Conservation (phyloP, 106 monocot species). For the Posidonia australis region DNA sequence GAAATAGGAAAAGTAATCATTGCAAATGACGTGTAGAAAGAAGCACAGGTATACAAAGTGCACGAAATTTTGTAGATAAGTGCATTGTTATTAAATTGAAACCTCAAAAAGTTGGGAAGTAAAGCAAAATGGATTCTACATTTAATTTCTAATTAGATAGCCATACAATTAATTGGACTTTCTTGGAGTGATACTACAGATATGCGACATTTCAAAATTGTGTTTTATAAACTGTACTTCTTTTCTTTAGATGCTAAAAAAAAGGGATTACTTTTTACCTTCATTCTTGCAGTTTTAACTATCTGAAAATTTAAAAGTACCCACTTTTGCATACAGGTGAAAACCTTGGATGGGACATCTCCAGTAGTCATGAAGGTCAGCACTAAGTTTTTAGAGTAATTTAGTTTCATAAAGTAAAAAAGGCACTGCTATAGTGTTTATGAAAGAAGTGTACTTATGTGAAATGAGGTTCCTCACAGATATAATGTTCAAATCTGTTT, state of each 20-base stretch:
- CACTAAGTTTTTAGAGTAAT: neutral
- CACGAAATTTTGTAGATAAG: too few relatives aligned
- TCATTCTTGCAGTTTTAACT: neutral
- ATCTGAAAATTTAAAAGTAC: neutral
- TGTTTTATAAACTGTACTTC: neutral
- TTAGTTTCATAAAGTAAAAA: neutral
- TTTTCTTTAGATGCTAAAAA: neutral
- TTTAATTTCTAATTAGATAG: neutral
- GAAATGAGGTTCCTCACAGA: neutral
- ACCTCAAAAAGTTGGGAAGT: neutral
- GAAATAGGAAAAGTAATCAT: too few relatives aligned
- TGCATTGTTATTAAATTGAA: too few relatives aligned
- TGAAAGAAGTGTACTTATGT: neutral
- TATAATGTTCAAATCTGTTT: neutral
- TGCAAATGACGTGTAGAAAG: too few relatives aligned
- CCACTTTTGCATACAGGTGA: slow-evolving; percentile 22
- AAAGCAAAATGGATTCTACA: neutral
- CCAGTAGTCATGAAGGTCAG: slow-evolving; percentile 61
- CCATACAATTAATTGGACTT: too few relatives aligned
- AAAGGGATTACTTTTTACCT: neutral
- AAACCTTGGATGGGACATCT: slow-evolving; percentile 30
- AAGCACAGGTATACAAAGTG: too few relatives aligned
- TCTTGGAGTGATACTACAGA: neutral
- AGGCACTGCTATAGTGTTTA: neutral
- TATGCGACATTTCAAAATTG: neutral